phyloP scores from a whole-genome alignment of 768 basidiomycete species.

The Hortiboletus flavorubellus region DNA sequence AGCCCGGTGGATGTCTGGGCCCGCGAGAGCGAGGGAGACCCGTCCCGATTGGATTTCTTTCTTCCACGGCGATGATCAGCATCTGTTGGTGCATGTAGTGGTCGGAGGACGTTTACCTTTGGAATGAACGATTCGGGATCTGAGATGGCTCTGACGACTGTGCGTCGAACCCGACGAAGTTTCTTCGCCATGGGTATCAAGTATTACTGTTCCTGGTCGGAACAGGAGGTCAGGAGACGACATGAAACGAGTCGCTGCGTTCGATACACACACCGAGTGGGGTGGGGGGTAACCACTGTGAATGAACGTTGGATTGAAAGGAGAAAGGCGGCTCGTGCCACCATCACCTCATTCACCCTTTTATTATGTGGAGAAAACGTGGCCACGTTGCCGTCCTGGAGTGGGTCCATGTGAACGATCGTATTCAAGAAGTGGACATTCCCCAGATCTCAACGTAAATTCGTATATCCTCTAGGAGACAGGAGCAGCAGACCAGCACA shows the following conservation, averaged over 20 bases:
- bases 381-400: no score
- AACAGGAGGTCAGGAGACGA: neutral
- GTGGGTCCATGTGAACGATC: neutral
- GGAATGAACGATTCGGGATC: conserved; percentile 12
- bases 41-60: neutral
- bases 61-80: neutral
- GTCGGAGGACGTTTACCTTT: neutral
- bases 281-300: neutral
- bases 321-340: neutral
- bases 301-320: neutral
- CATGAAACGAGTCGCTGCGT: neutral
- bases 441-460: neutral
- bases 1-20: neutral
- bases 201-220: neutral
- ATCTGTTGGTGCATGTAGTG: neutral
- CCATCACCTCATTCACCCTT: neutral
- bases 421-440: neutral
- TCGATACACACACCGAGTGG: neutral
- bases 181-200: conserved; percentile 9
- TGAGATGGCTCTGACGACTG: conserved; percentile 21
- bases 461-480: neutral
- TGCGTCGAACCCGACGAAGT: conserved; percentile 7
- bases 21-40: neutral
- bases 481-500: neutral
- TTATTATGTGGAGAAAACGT: neutral